Evolutionary conservation across 208 protist species (phyloP), one percentile per base, ranked within the genome.

Genomic region (Leishmania major): DNA sequence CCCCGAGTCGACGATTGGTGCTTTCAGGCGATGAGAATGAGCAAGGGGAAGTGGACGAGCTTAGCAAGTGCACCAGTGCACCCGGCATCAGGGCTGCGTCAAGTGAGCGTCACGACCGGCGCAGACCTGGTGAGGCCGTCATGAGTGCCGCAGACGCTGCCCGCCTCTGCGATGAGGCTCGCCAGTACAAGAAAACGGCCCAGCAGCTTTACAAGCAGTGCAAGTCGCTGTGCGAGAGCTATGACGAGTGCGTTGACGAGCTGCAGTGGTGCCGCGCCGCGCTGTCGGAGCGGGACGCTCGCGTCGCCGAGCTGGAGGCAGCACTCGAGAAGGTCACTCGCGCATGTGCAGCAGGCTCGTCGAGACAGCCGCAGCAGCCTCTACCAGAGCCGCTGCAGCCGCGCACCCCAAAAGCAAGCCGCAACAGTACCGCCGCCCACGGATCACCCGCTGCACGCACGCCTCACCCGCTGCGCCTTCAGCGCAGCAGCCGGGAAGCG

Each of bases 181-280:
- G 82, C 57, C 74, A 77, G 45, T 95, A 95, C 84, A 88, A 90
- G 74, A 47, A 64, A 5, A 88, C 79, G 53, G 87, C 90, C 22
- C 76, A 89, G 31, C 80, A 93, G 43, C 87, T 94, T 11, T 88
- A 89, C 77, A 79, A 70, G 77, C 90, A 94, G 81, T 94, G 87
- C 83, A 81, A 82, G 40, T 82, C 84, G 19, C 82, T 96, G 13
- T 93, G 89, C 74, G 84, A 87, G 74, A 81, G 88, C 76, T 96
- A 93, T 84, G 85, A 92, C 78, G 87, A 82, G 31, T 90, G 90
- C 77, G 93, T 94, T 40, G 85, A 88, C 51, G 89, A 90, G 76
- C 83, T 96, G 25, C 72, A 64, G 19, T 67, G 53, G 40, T 81
- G 82, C 59, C 84, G 80, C 43, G 70, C 71, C 37, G 43, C 51